Percentiles rank a stretch among this genome's conserved stretches.
Conservation (phyloP, 2,329 filamentous ascomycete genomes). For the Alternaria postmessia region DNA sequence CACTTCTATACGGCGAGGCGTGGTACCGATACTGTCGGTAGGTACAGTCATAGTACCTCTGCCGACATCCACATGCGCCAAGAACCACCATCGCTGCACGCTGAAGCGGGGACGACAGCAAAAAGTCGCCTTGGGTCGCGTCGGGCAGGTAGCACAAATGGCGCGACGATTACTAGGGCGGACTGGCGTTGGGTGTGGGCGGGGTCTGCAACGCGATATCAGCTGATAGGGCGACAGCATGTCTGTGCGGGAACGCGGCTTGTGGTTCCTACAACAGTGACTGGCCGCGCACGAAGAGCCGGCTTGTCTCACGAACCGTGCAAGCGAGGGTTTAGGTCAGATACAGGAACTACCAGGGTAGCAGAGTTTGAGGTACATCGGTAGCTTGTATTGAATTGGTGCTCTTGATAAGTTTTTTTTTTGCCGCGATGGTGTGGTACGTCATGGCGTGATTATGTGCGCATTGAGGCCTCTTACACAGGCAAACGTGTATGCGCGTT, state of each 20-base stretch:
- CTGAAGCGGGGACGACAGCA: not conserved
- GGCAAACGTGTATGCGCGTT: not conserved
- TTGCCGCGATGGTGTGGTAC: not conserved
- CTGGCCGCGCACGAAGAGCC: slow-evolving; percentile 9
- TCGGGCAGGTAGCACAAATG: not conserved
- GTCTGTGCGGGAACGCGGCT: slow-evolving; percentile 28
- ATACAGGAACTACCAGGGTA: not conserved
- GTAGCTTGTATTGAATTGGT: not conserved
- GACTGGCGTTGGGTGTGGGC: slow-evolving; percentile 2
- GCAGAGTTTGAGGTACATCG: not conserved
- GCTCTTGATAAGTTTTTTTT: not conserved
- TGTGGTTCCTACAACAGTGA: slow-evolving; percentile 2
- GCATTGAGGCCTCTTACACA: not conserved
- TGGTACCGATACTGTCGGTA: not conserved
- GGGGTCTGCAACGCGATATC: slow-evolving; percentile 38
- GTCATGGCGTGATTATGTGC: not conserved
- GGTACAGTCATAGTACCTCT: slow-evolving; percentile 2
- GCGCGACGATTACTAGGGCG: slow-evolving; percentile 7
- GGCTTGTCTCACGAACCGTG: slow-evolving; percentile 6
- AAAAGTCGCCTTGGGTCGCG: not conserved
- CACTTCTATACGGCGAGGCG: not conserved
- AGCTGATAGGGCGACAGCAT: slow-evolving; percentile 42
- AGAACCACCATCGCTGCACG: not conserved
- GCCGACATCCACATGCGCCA: not conserved
- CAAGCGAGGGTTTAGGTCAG: slow-evolving; percentile 1